Evolutionary conservation across 106 monocot species (phyloP).

Genomic region (Narthecium ossifragum): DNA sequence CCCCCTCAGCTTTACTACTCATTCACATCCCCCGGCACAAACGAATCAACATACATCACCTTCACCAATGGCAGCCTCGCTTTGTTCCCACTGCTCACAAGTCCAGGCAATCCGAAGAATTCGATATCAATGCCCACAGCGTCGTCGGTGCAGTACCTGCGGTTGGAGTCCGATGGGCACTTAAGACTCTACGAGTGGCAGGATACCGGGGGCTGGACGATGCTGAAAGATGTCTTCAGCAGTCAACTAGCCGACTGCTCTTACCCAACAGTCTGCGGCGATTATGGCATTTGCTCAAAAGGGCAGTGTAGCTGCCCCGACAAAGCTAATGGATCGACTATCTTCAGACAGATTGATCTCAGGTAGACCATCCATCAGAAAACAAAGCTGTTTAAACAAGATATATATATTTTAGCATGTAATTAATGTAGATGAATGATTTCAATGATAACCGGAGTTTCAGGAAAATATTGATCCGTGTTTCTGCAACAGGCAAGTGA

Average conservation of each 20-base stretch:
- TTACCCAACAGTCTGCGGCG: constrained; percentile 35
- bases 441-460: too few relatives aligned
- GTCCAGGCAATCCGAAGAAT: too few relatives aligned
- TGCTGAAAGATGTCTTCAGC: constrained; percentile 13
- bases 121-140: constrained; percentile 4
- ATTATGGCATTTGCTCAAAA: constrained; percentile 43
- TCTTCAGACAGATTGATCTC: constrained; percentile 23
- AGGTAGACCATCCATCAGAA: too few relatives aligned
- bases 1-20: constrained; percentile 26
- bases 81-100: neutral
- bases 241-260: constrained; percentile 13
- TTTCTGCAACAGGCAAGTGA: constrained; percentile 9
- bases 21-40: neutral
- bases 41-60: constrained; percentile 14
- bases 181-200: constrained; percentile 32
- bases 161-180: constrained; percentile 43
- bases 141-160: constrained; percentile 32
- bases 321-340: constrained; percentile 5
- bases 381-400: too few relatives aligned
- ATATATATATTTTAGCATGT: too few relatives aligned
- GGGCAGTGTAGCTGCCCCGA: constrained; percentile 43
- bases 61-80: constrained; percentile 29
- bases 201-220: constrained; percentile 9
- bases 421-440: too few relatives aligned
- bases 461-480: too few relatives aligned